A percentile compares a stretch with the other conserved stretches of the same genome.
These are phyloP conservation scores for Beta vulgaris DNA, from an alignment of 148 eudicot species.

Conservation along the genomic window DNA sequence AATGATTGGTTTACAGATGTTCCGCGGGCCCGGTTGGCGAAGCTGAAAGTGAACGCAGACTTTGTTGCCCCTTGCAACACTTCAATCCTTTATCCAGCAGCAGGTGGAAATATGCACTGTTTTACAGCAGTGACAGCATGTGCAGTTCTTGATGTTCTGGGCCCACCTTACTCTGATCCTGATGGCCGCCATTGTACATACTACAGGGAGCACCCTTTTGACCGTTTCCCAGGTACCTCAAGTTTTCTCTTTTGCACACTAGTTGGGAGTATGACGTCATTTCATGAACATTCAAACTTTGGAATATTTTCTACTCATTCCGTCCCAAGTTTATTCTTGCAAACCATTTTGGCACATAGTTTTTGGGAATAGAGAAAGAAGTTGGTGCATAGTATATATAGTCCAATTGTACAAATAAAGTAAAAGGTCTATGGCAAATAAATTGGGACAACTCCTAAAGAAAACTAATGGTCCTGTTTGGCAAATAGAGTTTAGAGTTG, in stretches of 20 bases:
- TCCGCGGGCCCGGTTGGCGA: slow-evolving; percentile 48
- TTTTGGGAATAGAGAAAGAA: too few species aligned
- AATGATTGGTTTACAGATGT: slow-evolving; percentile 22
- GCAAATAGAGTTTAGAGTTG: too few species aligned
- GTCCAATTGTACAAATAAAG: too few species aligned
- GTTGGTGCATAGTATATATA: too few species aligned
- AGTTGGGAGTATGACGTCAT: neutral
- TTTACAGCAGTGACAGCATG: slow-evolving; percentile 77
- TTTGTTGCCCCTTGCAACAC: slow-evolving; percentile 72
- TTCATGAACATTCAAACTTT: too few species aligned
- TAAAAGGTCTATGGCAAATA: too few species aligned
- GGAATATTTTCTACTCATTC: too few species aligned
- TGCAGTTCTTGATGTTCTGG: slow-evolving; percentile 82
- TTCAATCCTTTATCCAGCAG: slow-evolving; percentile 69
- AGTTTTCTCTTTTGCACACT: neutral
- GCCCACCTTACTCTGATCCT: slow-evolving; percentile 82
- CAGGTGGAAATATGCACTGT: slow-evolving; percentile 90
- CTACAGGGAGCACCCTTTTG: slow-evolving; percentile 58
- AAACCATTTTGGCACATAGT: too few species aligned
- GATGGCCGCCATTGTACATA: slow-evolving; percentile 85
- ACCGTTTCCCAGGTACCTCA: slow-evolving; percentile 50
- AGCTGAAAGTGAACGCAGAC: slow-evolving; percentile 54
- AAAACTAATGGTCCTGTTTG: slow-evolving; percentile 3
- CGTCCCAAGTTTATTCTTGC: too few species aligned
- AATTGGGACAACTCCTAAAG: neutral